phyloP scores from a whole-genome alignment of 2,329 filamentous ascomycete genomes.

The Endoconidiophora polonica region DNA sequence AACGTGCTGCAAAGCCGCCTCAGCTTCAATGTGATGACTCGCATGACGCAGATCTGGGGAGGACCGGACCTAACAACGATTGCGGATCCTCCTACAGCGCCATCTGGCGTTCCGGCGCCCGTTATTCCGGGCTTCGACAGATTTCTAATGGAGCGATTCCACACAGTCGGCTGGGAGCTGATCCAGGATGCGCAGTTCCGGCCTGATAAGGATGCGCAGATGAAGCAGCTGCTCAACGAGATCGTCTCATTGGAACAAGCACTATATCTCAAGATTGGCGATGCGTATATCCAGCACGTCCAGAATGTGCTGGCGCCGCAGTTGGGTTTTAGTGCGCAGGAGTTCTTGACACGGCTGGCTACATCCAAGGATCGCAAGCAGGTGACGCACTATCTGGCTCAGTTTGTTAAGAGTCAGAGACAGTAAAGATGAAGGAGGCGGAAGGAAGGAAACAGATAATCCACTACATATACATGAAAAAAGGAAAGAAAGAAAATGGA shows the following conservation, averaged over 20 bases:
- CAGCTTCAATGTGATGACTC: slow-evolving; percentile 65
- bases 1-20: slow-evolving; percentile 47
- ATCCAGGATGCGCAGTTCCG: slow-evolving; percentile 65
- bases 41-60: slow-evolving; percentile 80
- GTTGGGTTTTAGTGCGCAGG: slow-evolving; percentile 45
- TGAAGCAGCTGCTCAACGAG: slow-evolving; percentile 73
- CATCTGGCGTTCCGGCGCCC: slow-evolving; percentile 31
- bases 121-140: slow-evolving; percentile 74
- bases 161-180: slow-evolving; percentile 78
- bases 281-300: slow-evolving; percentile 57
- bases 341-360: slow-evolving; percentile 42
- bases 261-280: slow-evolving; percentile 80
- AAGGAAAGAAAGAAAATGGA: neutral
- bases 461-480: neutral
- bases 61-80: slow-evolving; percentile 58
- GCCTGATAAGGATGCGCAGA: slow-evolving; percentile 66
- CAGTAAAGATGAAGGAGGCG: slow-evolving; percentile 15
- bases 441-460: neutral
- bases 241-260: slow-evolving; percentile 74
- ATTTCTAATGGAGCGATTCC: slow-evolving; percentile 81
- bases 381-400: slow-evolving; percentile 47
- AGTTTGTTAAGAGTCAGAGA: slow-evolving; percentile 32
- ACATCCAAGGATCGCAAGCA: slow-evolving; percentile 42
- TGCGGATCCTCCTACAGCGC: slow-evolving; percentile 31
- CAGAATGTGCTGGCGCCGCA: slow-evolving; percentile 45